Percentiles rank a stretch among this genome's conserved stretches.
Evolutionary conservation across 2,329 filamentous ascomycete species (phyloP).

Genomic region (Trichophyton schoenleinii): DNA sequence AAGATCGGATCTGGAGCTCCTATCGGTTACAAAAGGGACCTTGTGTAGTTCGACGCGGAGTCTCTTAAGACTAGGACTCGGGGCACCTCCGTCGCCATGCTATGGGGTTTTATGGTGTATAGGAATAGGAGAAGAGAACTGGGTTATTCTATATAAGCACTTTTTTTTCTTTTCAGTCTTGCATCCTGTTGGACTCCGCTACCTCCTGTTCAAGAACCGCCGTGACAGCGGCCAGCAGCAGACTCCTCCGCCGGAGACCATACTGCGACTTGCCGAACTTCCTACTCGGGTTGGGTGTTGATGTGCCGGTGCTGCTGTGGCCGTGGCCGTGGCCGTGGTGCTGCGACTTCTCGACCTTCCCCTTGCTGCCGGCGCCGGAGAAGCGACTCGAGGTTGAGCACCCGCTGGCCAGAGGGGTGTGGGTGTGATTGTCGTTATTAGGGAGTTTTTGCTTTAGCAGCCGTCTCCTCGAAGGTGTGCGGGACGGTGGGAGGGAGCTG

Average conservation of each 20-base stretch:
- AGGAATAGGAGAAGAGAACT: neutral
- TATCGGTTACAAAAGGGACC: neutral
- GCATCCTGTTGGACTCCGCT: neutral
- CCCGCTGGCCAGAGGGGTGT: neutral
- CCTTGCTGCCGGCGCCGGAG: neutral
- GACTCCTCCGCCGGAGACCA: slow-evolving; percentile 13
- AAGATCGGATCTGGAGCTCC: neutral
- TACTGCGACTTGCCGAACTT: neutral
- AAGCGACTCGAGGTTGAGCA: neutral
- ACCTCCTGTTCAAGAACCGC: slow-evolving; percentile 13
- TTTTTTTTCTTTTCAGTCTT: neutral
- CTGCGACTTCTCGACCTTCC: slow-evolving; percentile 12
- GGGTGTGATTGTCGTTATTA: neutral
- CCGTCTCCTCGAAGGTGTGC: slow-evolving; percentile 5
- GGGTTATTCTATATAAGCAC: no score
- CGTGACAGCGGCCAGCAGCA: slow-evolving; percentile 14
- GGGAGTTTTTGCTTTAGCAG: neutral
- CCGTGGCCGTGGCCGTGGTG: neutral
- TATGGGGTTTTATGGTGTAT: neutral
- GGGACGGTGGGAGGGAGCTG: slow-evolving; percentile 12
- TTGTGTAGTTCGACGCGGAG: neutral
- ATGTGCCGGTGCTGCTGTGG: neutral
- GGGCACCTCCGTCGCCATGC: neutral
- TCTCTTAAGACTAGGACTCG: neutral
- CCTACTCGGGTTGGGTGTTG: neutral